Base-by-base conservation (phyloP, 495 filamentous ascomycete species). In the Chaetomium cochliodes region DNA sequence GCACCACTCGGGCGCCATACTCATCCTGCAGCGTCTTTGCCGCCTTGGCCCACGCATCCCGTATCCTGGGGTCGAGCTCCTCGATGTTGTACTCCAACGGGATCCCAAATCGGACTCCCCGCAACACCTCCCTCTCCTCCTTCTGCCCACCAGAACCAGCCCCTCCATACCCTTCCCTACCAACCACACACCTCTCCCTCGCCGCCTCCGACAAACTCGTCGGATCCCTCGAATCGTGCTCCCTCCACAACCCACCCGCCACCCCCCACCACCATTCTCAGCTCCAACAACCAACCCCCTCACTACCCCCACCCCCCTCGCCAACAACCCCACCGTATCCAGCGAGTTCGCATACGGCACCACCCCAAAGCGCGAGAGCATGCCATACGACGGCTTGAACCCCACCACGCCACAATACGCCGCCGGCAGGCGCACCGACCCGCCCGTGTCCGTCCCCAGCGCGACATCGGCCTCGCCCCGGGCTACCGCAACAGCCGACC, bases 321-420 rank as follows among this genome's bases (percentile, higher is more conserved):
- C 86, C 53, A 98, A 62, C 2, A 98, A 81, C 0, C 96, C 96
- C 6, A 98, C 92, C 2, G 94, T 98, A 72, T 98, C 94, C 8
- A 98, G 74, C 4, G 92, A 96, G 70, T 98, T 97, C 20, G 96
- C 94, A 73, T 98, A 98, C 23, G 93, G 90, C 33, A 98, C 83
- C 11, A 98, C 93, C 20, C 94, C 94, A 84, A 89, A 92, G 54
- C 94, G 83, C 59, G 92, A 96, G 23, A 86, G 73, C 62, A 83
- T 77, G 7, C 83, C 83, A 69, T 80, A 77, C 6, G 91, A 96
- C 16, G 94, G 94, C 76, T 98, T 98, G 77, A 92, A 97, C 0
- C 94, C 94, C 26, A 96, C 84, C 15, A 86, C 83, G 11, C 92
- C 92, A 6, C 88, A 93, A 71, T 96, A 98, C 15, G 94, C 91